Base-by-base conservation (phyloP, 768 basidiomycete genomes). In the Boletus coccyginus region DNA sequence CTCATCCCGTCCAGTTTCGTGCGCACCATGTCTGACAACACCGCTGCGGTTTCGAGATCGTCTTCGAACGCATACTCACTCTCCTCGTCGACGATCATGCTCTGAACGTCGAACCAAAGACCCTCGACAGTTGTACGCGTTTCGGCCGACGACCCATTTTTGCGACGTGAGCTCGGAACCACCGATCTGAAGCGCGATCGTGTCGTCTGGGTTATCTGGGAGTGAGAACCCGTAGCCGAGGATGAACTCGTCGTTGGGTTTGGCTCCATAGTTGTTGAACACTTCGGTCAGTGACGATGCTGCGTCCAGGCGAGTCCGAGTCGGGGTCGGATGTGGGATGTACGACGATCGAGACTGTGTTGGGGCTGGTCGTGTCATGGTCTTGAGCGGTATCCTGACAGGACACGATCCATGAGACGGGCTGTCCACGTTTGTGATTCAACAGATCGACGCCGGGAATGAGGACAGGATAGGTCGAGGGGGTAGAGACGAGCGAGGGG, bases 161-260 rank as follows among this genome's bases (percentile, higher is more conserved):
- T 72, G 70, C 7, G 57, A 60, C 2, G 69, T 65, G 1, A 49
- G 55, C 1, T n/a, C n/a, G n/a, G 64, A 52, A 1, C 88, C 85
- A 1, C 88, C 88, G 40, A 96, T 74, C 58, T 86, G 87, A 35
- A 97, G 80, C 1, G 89, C 77, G 62, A 95, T 88, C 1, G 88
- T 90, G 65, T 97, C 95, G 65, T 94, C 91, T 0, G 88, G 88
- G 60, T 97, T 97, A 31, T 83, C 59, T 2, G 80, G 74, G 5
- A 95, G 68, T 0, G 90, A 83, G 73, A 98, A 98, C 1, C 96
- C 95, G 66, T 97, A 98, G 7, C 91, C 93, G 5, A 98, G 79
- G 45, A 98, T 83, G 43, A 98, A 80, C 70, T 95, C 92, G 29
- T 91, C 80, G 69, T 96, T 95, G 0, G 92, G 85, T 68, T 97